A percentile compares a stretch with the other conserved stretches of the same genome.
These are phyloP conservation scores for Podospora fimiseda DNA, from an alignment of 495 filamentous ascomycete genomes.

Conservation along the genomic window DNA sequence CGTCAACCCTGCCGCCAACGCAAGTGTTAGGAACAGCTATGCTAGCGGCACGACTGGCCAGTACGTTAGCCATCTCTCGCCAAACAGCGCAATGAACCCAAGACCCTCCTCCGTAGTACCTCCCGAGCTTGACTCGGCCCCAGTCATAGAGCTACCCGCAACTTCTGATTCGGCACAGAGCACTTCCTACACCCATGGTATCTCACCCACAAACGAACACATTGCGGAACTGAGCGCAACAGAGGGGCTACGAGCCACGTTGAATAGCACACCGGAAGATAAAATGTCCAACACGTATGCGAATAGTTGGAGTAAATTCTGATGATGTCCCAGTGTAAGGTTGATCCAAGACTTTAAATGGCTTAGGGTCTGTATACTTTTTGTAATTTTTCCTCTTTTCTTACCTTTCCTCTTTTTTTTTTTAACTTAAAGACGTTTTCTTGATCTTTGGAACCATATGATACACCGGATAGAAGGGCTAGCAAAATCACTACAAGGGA, in stretches of 20 bases:
- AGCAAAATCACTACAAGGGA: background rate
- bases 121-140: slow-evolving; percentile 17
- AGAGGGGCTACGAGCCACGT: slow-evolving; percentile 13
- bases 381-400: background rate
- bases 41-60: background rate
- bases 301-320: slow-evolving; percentile 21
- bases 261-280: slow-evolving; percentile 14
- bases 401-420: background rate
- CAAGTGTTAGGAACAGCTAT: background rate
- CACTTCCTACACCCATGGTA: background rate
- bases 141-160: slow-evolving; percentile 1
- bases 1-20: slow-evolving; percentile 1
- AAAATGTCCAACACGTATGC: slow-evolving; percentile 14
- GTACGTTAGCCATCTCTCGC: background rate
- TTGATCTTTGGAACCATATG: background rate
- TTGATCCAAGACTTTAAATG: too few species aligned
- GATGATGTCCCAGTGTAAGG: slow-evolving; percentile 13
- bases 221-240: background rate
- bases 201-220: background rate
- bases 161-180: background rate
- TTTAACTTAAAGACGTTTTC: too few species aligned
- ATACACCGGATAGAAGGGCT: background rate
- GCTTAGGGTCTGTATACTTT: too few species aligned
- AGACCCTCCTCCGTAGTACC: background rate
- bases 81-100: background rate